These are phyloP conservation scores for Torulaspora gathmanii DNA, from an alignment of 805 yeast genomes.

Conservation along the genomic window DNA sequence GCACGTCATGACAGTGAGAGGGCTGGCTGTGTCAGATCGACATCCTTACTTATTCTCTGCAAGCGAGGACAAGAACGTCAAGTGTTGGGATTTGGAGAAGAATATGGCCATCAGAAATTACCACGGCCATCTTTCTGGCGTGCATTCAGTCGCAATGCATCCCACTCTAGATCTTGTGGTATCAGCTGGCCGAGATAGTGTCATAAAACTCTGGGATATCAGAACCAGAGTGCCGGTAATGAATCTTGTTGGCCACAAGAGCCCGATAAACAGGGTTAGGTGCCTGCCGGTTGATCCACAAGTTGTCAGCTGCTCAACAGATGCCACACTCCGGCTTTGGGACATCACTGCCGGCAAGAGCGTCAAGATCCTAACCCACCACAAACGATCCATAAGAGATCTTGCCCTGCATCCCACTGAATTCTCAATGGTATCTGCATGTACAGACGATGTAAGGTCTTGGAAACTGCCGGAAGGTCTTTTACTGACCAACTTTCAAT, in stretches of 20 bases:
- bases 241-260: constrained; percentile 76
- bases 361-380: constrained; percentile 72
- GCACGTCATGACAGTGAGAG: constrained; percentile 84
- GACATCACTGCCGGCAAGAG: constrained; percentile 75
- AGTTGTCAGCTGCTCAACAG: constrained; percentile 75
- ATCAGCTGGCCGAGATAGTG: constrained; percentile 85
- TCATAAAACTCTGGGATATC: constrained; percentile 90
- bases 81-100: constrained; percentile 94
- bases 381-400: constrained; percentile 73
- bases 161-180: constrained; percentile 79
- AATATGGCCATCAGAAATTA: constrained; percentile 78
- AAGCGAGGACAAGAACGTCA: constrained; percentile 86
- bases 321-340: constrained; percentile 84
- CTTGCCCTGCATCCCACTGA: constrained; percentile 64
- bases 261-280: constrained; percentile 64
- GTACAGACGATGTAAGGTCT: constrained; percentile 74
- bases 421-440: constrained; percentile 72
- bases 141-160: constrained; percentile 77
- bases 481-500: constrained; percentile 53
- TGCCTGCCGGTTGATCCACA: constrained; percentile 80
- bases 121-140: constrained; percentile 91
- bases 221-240: constrained; percentile 70
- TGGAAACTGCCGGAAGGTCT: constrained; percentile 81
- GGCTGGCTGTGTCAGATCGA: constrained; percentile 62
- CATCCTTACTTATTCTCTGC: constrained; percentile 89